Percentiles rank a stretch among this genome's conserved stretches.
phyloP scores from a whole-genome alignment of 2,329 filamentous ascomycete genomes.

The Fusarium compactum region DNA sequence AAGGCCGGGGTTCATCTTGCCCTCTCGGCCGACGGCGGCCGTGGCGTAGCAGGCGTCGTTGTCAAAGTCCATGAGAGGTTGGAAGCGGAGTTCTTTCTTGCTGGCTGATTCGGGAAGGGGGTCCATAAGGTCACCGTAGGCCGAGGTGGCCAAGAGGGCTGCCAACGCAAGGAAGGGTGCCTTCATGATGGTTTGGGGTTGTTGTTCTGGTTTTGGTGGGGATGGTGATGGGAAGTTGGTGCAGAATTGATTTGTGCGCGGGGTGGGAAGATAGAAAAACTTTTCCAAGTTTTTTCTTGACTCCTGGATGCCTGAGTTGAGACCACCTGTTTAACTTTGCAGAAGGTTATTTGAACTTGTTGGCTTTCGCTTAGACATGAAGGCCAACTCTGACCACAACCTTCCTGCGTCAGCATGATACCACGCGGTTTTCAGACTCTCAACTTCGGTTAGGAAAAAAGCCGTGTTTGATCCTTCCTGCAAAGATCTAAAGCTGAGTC shows the following conservation, averaged over 20 bases:
- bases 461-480: not conserved
- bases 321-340: not conserved
- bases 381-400: not conserved
- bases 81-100: not conserved
- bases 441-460: not conserved
- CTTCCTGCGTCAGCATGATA: not conserved
- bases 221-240: not conserved
- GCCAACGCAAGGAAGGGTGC: not conserved
- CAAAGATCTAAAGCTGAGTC: not conserved
- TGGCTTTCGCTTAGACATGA: not conserved
- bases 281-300: not conserved
- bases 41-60: not conserved
- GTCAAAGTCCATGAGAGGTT: not conserved
- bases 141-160: not conserved
- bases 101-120: not conserved
- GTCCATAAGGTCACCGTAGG: not conserved
- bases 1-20: not conserved
- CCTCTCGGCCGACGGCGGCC: not conserved
- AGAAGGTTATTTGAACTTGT: not conserved
- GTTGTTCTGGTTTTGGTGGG: not conserved
- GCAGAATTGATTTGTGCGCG: not conserved
- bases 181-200: not conserved
- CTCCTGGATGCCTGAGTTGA: not conserved
- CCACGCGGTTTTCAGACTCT: not conserved
- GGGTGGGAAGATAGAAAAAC: not conserved